These are phyloP conservation scores for Plenodomus lindquistii DNA, from an alignment of 2,329 filamentous ascomycete genomes.

Conservation along the genomic window DNA sequence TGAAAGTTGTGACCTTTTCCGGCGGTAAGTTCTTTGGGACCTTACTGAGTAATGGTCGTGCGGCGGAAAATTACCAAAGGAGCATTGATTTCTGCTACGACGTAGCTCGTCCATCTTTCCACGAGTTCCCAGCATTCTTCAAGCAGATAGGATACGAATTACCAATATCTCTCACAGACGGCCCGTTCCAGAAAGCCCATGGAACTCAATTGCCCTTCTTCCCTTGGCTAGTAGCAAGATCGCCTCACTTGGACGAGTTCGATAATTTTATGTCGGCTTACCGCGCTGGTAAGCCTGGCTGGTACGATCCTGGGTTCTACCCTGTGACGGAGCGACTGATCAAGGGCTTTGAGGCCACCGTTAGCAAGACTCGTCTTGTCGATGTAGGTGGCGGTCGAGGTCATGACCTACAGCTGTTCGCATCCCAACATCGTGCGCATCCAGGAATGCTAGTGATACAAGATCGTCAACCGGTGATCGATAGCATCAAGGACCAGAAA, in stretches of 20 bases:
- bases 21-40: slow-evolving; percentile 35
- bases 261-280: slow-evolving; percentile 17
- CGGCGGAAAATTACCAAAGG: slow-evolving; percentile 42
- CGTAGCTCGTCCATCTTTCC: slow-evolving; percentile 27
- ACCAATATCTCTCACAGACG: slow-evolving; percentile 12
- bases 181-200: slow-evolving; percentile 46
- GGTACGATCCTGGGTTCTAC: slow-evolving; percentile 18
- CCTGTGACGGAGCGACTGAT: slow-evolving; percentile 25
- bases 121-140: slow-evolving; percentile 16
- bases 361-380: slow-evolving; percentile 38
- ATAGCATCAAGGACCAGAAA: slow-evolving; percentile 15
- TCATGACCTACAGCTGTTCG: slow-evolving; percentile 45
- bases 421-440: slow-evolving; percentile 31
- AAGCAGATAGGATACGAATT: slow-evolving; percentile 10
- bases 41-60: slow-evolving; percentile 37
- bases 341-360: slow-evolving; percentile 20
- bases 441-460: slow-evolving; percentile 54
- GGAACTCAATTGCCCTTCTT: slow-evolving; percentile 43
- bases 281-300: slow-evolving; percentile 12
- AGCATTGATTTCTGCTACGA: slow-evolving; percentile 47
- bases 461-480: slow-evolving; percentile 49
- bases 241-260: slow-evolving; percentile 34
- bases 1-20: slow-evolving; percentile 39
- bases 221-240: slow-evolving; percentile 43
- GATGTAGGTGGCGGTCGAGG: slow-evolving; percentile 52